Evolutionary conservation across 2,329 filamentous ascomycete genomes (phyloP).

Genomic region (Mycosphaerella sp.): DNA sequence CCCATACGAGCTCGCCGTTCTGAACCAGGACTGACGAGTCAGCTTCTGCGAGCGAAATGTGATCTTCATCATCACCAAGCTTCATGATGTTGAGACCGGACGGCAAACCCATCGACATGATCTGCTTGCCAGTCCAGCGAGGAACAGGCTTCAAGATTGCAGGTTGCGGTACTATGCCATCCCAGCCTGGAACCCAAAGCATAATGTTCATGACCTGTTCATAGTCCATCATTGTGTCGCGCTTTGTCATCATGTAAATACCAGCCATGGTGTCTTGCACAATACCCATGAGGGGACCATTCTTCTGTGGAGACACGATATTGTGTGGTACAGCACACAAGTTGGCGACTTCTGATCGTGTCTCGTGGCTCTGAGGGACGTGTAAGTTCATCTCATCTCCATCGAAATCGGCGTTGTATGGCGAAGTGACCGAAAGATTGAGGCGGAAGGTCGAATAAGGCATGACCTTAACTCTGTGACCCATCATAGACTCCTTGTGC

Average conservation of each 20-base stretch:
- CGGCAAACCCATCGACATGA: conserved; percentile 89
- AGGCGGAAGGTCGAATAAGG: conserved; percentile 98
- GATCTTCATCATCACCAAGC: conserved; percentile 34
- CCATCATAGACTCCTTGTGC: conserved; percentile 99
- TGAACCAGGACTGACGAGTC: conserved; percentile 68
- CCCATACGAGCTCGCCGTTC: conserved; percentile 82
- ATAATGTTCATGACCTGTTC: conserved; percentile 94
- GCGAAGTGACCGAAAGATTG: conserved; percentile 94
- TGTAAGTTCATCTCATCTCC: conserved; percentile 99
- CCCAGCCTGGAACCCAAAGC: conserved; percentile 97
- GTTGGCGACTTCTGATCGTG: conserved; percentile 86
- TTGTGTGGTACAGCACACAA: conserved; percentile 97
- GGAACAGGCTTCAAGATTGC: conserved; percentile 91
- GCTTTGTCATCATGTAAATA: conserved; percentile 91
- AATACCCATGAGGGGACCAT: conserved; percentile 98
- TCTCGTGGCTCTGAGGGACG: conserved; percentile 96
- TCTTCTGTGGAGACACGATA: conserved; percentile 96
- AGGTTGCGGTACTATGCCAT: conserved; percentile 85
- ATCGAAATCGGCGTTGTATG: conserved; percentile 99
- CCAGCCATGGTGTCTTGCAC: conserved; percentile 96
- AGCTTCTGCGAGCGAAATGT: conserved; percentile 34
- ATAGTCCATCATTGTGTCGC: conserved; percentile 84
- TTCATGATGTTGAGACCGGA: conserved; percentile 72
- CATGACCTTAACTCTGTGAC: conserved; percentile 94
- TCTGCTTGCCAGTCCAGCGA: conserved; percentile 96